Evolutionary conservation across 257 asterid genomes (phyloP), one percentile per base, ranked within the genome.

Genomic region (Nicotiana attenuata): DNA sequence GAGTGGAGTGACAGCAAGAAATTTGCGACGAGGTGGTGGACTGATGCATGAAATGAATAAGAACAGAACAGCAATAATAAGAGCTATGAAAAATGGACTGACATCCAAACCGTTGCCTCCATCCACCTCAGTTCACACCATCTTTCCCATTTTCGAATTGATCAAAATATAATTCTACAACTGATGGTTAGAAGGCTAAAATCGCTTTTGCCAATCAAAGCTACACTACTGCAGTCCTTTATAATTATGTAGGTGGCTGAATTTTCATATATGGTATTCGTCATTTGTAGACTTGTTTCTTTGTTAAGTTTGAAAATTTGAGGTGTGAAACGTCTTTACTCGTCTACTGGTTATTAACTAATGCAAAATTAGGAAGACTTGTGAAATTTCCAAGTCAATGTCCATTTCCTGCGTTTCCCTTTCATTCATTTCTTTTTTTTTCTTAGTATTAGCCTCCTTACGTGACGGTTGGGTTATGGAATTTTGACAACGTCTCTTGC

Each of bases 91-190:
- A 11, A 71, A 20, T 45, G 78, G 78, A 20, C 60, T 71, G 59
- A 45, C 78, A 45, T 45, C 13, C 52, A 22, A 41, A 45, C 5
- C 1, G 1, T 6, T 20, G 6, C 33, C 56, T 69, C 59, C 57
- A 45, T 22, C 60, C 60, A 71, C 1, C 78, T 71, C 78, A 0
- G 22, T 3, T 3, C 59, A 45, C 56, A 71, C 35, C 10, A 71
- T 2, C 19, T 71, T 71, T 45, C 78, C 78, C 78, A 71, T 71
- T 71, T 69, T 69, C 29, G 17, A 67, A 67, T 67, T 35, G n/a
- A 11, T 41, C 11, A 29, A 69, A 41, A 69, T 69, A 41, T 41
- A 41, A 20, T 41, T 3, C 11, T 3, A 22, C 7, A 41, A 47
- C 59, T 69, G 59, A 71, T 71, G 19, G 28, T 7, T 68, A 38